Conservation (phyloP, 2,329 filamentous ascomycete species). For the Pochonia chlamydosporia region DNA sequence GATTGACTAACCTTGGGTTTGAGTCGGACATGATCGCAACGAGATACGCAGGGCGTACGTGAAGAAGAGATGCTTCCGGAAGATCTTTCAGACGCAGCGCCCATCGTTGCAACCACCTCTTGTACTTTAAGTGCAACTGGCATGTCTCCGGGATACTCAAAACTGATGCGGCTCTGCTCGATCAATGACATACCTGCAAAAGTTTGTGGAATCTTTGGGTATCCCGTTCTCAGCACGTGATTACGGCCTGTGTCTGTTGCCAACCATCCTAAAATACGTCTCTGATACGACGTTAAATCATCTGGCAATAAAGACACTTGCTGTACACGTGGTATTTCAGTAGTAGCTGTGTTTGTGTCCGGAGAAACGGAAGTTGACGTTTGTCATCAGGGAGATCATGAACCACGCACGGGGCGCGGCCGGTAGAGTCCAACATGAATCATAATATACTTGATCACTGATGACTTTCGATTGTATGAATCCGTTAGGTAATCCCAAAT, state of each 20-base stretch:
- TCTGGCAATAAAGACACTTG: slow-evolving; percentile 6
- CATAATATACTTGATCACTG: no score
- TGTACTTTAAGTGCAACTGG: background rate
- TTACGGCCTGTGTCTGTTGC: slow-evolving; percentile 1
- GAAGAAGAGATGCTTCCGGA: background rate
- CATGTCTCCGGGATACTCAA: background rate
- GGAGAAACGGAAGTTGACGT: background rate
- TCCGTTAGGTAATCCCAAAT: no score
- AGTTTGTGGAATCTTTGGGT: background rate
- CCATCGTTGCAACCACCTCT: background rate
- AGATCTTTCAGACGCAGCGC: background rate
- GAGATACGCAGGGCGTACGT: background rate
- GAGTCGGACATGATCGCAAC: background rate
- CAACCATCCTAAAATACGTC: slow-evolving; percentile 24
- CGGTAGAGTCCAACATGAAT: no score
- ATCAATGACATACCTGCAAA: background rate
- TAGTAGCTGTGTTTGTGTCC: background rate
- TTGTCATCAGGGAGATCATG: background rate
- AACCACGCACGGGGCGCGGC: background rate
- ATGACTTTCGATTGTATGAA: no score
- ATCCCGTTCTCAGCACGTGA: background rate
- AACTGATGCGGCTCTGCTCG: background rate
- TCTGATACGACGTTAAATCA: slow-evolving; percentile 17
- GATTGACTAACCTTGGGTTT: background rate
- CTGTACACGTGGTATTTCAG: slow-evolving; percentile 4